Evolutionary conservation across 129 eudicot species (phyloP).

Genomic region (Helichrysum umbraculigerum): DNA sequence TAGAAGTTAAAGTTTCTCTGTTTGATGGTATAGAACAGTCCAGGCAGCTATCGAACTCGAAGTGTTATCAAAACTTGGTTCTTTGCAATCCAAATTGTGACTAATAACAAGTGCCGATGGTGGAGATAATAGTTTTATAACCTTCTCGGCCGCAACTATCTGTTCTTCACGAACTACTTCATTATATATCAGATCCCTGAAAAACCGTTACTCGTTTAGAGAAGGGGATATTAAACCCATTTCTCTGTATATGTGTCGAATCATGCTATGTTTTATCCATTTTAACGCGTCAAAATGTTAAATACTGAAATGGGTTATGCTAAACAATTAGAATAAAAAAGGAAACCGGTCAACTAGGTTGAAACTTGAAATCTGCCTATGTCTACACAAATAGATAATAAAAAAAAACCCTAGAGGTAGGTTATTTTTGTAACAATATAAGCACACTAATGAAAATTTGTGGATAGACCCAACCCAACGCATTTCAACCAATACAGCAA

Average conservation of each 20-base stretch:
- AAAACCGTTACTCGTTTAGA: too few relatives aligned
- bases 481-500: constrained; percentile 49
- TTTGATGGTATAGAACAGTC: constrained; percentile 41
- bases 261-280: not conserved
- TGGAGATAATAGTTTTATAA: constrained; percentile 45
- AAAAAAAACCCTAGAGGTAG: not conserved
- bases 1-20: constrained; percentile 1
- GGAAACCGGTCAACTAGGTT: too few relatives aligned
- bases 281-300: not conserved
- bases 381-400: not conserved
- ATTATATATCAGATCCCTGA: constrained; percentile 54
- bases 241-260: not conserved
- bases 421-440: not conserved
- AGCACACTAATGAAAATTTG: constrained; percentile 7
- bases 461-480: constrained; percentile 60
- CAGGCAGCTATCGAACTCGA: constrained; percentile 66
- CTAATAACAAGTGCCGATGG: constrained; percentile 15
- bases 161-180: constrained; percentile 50
- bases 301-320: not conserved
- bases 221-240: not conserved
- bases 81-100: constrained; percentile 18
- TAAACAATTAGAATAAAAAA: too few relatives aligned
- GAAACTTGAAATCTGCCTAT: too few relatives aligned
- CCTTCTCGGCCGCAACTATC: constrained; percentile 51
- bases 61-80: constrained; percentile 19